These are phyloP conservation scores for Mangifera indica DNA, from an alignment of 345 rosid genomes.

Conservation along the genomic window DNA sequence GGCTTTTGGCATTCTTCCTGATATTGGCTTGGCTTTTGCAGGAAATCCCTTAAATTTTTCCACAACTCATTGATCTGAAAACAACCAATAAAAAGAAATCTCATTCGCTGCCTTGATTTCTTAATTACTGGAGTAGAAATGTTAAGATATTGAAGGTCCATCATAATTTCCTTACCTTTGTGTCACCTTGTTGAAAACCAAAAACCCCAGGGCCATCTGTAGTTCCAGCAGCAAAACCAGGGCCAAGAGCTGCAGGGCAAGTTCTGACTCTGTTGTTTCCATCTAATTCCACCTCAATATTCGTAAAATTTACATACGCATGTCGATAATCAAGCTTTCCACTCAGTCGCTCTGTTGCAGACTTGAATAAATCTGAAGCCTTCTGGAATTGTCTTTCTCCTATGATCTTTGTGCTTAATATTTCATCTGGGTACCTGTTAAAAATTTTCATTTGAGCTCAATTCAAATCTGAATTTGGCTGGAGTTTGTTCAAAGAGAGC, in stretches of 20 bases:
- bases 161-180: constrained; percentile 34
- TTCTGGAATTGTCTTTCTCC: constrained; percentile 51
- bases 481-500: no score
- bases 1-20: constrained; percentile 56
- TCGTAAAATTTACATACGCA: constrained; percentile 43
- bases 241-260: constrained; percentile 54
- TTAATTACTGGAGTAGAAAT: background rate
- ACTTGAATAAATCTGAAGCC: constrained; percentile 42
- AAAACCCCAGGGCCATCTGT: constrained; percentile 60
- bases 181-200: constrained; percentile 61
- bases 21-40: constrained; percentile 52
- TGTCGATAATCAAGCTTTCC: constrained; percentile 55
- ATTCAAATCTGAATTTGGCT: no score
- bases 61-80: constrained; percentile 45
- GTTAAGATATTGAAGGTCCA: background rate
- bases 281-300: constrained; percentile 44
- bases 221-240: constrained; percentile 66
- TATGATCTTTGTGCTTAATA: constrained; percentile 50
- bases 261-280: constrained; percentile 34
- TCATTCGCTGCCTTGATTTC: background rate
- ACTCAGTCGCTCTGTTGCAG: constrained; percentile 31
- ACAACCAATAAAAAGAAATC: background rate
- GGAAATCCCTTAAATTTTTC: constrained; percentile 40
- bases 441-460: no score
- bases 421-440: constrained; percentile 54